Base-by-base conservation (phyloP, 2,329 filamentous ascomycete species). In the Pseudogymnoascus sp. region DNA sequence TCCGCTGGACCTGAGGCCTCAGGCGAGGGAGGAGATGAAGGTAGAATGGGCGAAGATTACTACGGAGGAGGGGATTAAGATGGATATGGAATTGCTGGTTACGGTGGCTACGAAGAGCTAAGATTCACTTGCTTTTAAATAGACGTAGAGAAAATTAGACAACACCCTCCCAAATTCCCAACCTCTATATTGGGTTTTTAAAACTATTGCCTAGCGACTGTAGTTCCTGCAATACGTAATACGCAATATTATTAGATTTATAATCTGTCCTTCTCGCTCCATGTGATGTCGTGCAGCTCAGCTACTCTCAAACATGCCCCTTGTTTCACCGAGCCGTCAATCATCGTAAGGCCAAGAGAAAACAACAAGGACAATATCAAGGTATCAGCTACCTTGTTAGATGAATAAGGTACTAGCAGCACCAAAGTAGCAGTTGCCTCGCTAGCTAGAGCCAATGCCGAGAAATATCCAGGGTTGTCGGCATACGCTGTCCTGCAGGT, bases 71-170 rank as follows among this genome's bases (percentile, higher is more conserved):
- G 71, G 71, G 6, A 71, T 73, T 59, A 66, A 65, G 10, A 73
- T 73, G 72, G 69, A 71, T 16, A 67, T 73, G 67, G 69, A 72
- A n/a, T 31, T 72, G 26, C 31, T 72, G 26, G 69, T 71, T 5
- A 35, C 50, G 14, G 50, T 56, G 11, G 29, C 50, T 19, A 56
- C 50, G 2, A 56, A 56, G 50, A 50, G 16, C 5, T 50, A 11
- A 50, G 21, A 7, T n/a, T n/a, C 19, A 3, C 13, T 16, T 24
- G 8, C 13, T 47, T 26, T 26, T 14, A 24, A 8, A 10, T 7
- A 35, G 50, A 56, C 13, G 21, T 21, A 33, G 33, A 7, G 6
- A 11, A 56, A 56, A 56, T 21, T n/a, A 19, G 19, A 56, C 47
- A n/a, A 6, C 21, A 8, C 21, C 42, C 8, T 53, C 26, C 8